A percentile compares a stretch with the other conserved stretches of the same genome.
These are phyloP conservation scores for Aspergillus tamarii DNA, from an alignment of 2,329 filamentous ascomycete species.

Conservation along the genomic window DNA sequence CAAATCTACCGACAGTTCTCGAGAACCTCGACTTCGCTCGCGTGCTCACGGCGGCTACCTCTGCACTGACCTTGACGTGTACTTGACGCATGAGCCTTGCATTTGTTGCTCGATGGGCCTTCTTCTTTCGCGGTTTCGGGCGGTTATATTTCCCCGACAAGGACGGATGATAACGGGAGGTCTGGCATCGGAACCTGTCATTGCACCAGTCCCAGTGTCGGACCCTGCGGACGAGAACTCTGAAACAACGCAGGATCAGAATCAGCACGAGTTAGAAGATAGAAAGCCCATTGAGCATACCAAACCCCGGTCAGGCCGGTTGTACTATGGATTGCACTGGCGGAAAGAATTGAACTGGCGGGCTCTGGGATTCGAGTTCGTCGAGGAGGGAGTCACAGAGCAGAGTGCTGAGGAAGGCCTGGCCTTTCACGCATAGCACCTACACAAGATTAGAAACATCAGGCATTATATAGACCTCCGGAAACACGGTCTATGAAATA, in stretches of 20 bases:
- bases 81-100: conserved; percentile 93
- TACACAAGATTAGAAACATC: not conserved
- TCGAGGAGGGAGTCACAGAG: conserved; percentile 28
- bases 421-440: conserved; percentile 25
- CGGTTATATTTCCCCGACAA: conserved; percentile 67
- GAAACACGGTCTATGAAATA: not conserved
- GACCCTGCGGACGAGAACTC: conserved; percentile 6
- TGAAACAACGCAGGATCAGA: conserved; percentile 28
- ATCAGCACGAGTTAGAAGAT: not conserved
- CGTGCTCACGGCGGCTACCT: conserved; percentile 84
- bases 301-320: not conserved
- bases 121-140: conserved; percentile 87
- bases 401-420: conserved; percentile 13
- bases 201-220: conserved; percentile 16
- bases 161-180: conserved; percentile 83
- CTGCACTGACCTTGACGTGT: conserved; percentile 90
- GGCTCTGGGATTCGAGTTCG: conserved; percentile 52
- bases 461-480: not conserved
- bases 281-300: not conserved
- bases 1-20: conserved; percentile 13
- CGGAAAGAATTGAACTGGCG: conserved; percentile 59
- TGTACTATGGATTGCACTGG: conserved; percentile 66
- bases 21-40: conserved; percentile 60
- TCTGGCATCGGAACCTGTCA: conserved; percentile 70
- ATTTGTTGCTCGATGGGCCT: conserved; percentile 97